Base-by-base conservation (phyloP, 83 land plant species). In the Picea engelmannii region DNA sequence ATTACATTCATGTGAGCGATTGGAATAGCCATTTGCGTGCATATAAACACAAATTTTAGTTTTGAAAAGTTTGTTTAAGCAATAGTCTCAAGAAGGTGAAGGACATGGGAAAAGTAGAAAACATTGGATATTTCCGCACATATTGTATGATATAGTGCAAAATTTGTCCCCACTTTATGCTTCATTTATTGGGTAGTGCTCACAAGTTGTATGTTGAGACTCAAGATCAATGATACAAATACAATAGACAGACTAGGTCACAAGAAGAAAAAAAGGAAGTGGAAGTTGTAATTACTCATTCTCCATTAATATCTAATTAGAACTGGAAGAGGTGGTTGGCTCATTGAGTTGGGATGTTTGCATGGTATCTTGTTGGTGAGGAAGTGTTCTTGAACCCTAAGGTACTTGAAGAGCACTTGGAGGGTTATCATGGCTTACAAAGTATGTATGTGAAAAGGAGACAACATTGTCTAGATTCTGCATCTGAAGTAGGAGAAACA, bases 61-160 rank as follows among this genome's bases (percentile, higher is more conserved):
- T 63, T n/a, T n/a, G n/a, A 15, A 17, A 17, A n/a, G 21, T 6
- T 63, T 16, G 65, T 63, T 63, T 63, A 38, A 38, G 65, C n/a
- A n/a, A 63, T 63, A 63, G 65, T 0, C 18, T 63, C 65, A 63
- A 63, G 65, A 63, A 63, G 65, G 6, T 63, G 65, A 63, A 63
- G n/a, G 24, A 63, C n/a, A 5, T 63, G 65, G 65, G 65, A 12
- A 18, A 63, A 17, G 65, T 18, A 63, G 65, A 63, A 17, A 15
- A 63, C n/a, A 63, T 6, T 17, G n/a, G 65, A n/a, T 63, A 63
- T 63, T 5, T 63, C 6, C n/a, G 65, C 65, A 63, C n/a, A n/a
- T 63, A 63, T 63, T 63, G 65, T 18, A 63, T 63, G 65, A 63
- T 63, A 63, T 63, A n/a, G 65, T 63, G 65, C n/a, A 63, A 63